Base-by-base conservation (phyloP, 1,284 basidiomycete genomes). In the Ustilago shanxiensis region DNA sequence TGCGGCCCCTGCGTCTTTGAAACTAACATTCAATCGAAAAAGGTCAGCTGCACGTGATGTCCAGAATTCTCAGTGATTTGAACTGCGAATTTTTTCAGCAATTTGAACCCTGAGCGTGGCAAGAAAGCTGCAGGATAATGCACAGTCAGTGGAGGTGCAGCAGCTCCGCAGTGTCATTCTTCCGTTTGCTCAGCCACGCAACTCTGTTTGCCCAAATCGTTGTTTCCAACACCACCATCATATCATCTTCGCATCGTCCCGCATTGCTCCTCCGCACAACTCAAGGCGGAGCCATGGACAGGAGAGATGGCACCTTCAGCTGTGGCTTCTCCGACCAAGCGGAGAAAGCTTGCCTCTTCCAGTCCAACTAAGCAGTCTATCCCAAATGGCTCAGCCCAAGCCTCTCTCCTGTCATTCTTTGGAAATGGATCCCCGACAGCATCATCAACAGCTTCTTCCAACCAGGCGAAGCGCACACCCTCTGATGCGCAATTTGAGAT, bases 371-470 rank as follows among this genome's bases (percentile, higher is more conserved):
- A 76, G 24, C 63, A 66, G 18, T 52, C 60, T 4, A 58, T 53
- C 37, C 52, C 62, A 2, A 64, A 45, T 37, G 60, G 57, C 37
- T 26, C 63, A 26, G 72, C 67, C 31, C 73, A 76, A 49, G 68
- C 73, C 22, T 76, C 73, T 6, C 73, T 76, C n/a, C 57, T 71
- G 2, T 59, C 73, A 7, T 76, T 76, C 51, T 76, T 76, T 33
- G 49, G 49, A n/a, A 76, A 65, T 26, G 68, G 51, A 5, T 56
- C 29, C 6, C 52, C 69, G 20, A 39, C 54, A 45, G 55, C 60
- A n/a, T 26, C 52, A 4, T 52, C 60, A 22, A 39, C 53, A 11
- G 47, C 28, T 11, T 41, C 52, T 9, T 22, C 60, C 9, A 57
- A 57, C n/a, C 37, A 56, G 10, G 9, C 55, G 8, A 28, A 39